Percentiles rank a stretch among this genome's conserved stretches.
These are phyloP conservation scores for Apodospora peruviana DNA, from an alignment of 495 filamentous ascomycete genomes.

Conservation along the genomic window DNA sequence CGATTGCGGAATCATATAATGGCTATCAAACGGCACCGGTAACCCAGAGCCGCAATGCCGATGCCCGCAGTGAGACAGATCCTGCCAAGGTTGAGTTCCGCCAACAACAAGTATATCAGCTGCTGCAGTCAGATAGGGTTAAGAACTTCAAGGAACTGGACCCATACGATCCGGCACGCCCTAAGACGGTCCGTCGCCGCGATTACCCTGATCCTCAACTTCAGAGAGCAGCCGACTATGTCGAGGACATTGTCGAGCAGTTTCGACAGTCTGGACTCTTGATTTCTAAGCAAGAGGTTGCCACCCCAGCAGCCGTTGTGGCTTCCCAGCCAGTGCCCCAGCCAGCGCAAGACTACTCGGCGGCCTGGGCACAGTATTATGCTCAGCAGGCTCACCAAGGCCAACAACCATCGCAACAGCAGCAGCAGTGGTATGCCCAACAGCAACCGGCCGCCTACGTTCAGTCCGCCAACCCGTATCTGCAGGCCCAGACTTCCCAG, in stretches of 20 bases:
- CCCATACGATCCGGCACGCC: slow-evolving; percentile 21
- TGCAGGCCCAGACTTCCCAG: slow-evolving; percentile 9
- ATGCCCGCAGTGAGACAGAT: slow-evolving; percentile 2
- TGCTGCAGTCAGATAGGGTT: slow-evolving; percentile 29
- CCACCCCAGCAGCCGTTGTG: neutral
- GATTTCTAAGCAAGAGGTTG: slow-evolving; percentile 3
- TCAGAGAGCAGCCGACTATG: slow-evolving; percentile 20
- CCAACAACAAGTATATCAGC: slow-evolving; percentile 20
- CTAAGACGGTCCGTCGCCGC: slow-evolving; percentile 22
- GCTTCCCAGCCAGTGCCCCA: slow-evolving; percentile 5
- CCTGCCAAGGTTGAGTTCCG: slow-evolving; percentile 6
- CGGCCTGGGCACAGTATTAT: slow-evolving; percentile 26
- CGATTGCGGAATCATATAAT: slow-evolving; percentile 13
- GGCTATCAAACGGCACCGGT: neutral
- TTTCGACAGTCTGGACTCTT: slow-evolving; percentile 24
- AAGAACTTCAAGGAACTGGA: slow-evolving; percentile 28
- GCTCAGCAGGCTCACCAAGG: slow-evolving; percentile 20
- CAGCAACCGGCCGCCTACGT: slow-evolving; percentile 14
- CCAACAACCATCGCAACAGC: slow-evolving; percentile 20
- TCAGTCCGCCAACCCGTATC: slow-evolving; percentile 18
- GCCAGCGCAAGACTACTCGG: slow-evolving; percentile 18
- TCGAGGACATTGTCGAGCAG: slow-evolving; percentile 24
- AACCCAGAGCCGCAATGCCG: neutral
- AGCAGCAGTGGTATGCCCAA: slow-evolving; percentile 25
- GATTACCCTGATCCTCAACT: slow-evolving; percentile 28